Evolutionary conservation across 352 stramenopile genomes (phyloP).

Genomic region (Phytophthora pistaciae): DNA sequence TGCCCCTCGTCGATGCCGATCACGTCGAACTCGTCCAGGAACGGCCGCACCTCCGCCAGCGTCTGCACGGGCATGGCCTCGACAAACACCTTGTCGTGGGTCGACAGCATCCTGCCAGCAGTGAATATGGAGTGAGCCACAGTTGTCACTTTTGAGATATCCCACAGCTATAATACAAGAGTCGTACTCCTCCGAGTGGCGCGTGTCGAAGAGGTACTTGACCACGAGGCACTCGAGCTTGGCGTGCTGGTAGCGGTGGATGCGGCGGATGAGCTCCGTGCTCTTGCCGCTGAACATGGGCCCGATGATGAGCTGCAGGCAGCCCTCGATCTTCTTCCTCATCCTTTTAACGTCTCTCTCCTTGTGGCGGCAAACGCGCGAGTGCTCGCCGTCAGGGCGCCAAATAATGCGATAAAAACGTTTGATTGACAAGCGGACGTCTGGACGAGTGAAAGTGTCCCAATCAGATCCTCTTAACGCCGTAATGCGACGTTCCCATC

Average conservation of each 20-base stretch:
- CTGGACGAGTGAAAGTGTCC: neutral
- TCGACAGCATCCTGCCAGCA: slow-evolving; percentile 65
- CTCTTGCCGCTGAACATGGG: slow-evolving; percentile 92
- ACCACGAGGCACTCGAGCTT: slow-evolving; percentile 84
- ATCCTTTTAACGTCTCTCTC: slow-evolving; percentile 20
- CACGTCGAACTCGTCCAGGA: slow-evolving; percentile 78
- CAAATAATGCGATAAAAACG: neutral
- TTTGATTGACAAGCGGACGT: neutral
- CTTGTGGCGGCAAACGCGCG: slow-evolving; percentile 4
- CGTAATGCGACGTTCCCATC: neutral
- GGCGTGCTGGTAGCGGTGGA: slow-evolving; percentile 83
- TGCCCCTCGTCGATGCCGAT: slow-evolving; percentile 90
- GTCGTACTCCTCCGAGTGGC: slow-evolving; percentile 76
- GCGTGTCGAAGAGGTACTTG: slow-evolving; percentile 84
- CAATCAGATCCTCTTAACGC: neutral
- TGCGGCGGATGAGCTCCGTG: slow-evolving; percentile 87
- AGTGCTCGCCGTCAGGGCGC: neutral
- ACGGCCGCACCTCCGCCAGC: slow-evolving; percentile 61
- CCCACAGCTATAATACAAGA: neutral
- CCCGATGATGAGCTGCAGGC: slow-evolving; percentile 86
- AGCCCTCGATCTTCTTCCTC: slow-evolving; percentile 51
- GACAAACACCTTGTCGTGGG: slow-evolving; percentile 81
- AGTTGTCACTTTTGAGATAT: neutral
- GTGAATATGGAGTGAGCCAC: neutral
- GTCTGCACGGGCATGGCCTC: slow-evolving; percentile 69